These are phyloP conservation scores for Ajuga reptans DNA, from an alignment of 305 asterid genomes.

Conservation along the genomic window DNA sequence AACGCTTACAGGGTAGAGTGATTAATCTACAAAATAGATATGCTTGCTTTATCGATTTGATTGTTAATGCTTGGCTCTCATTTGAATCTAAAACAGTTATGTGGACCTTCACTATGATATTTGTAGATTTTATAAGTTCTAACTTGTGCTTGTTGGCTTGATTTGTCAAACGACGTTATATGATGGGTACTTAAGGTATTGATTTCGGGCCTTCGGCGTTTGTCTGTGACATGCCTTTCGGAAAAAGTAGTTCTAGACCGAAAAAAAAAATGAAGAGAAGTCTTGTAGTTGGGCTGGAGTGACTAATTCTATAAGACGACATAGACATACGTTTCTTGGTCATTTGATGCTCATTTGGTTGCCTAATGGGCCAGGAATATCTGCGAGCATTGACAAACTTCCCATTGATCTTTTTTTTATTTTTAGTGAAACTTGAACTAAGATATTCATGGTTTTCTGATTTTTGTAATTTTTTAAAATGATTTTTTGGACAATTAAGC, in stretches of 20 bases:
- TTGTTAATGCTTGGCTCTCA: background rate
- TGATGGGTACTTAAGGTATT: background rate
- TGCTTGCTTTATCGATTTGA: background rate
- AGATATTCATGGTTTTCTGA: background rate
- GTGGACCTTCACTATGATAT: background rate
- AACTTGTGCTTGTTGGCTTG: slow-evolving; percentile 5
- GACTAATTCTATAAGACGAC: background rate
- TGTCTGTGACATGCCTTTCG: background rate
- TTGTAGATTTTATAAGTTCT: background rate
- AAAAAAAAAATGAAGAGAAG: too few species aligned
- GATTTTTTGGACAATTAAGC: background rate
- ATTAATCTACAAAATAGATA: background rate
- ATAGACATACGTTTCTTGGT: background rate
- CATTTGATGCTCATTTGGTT: background rate
- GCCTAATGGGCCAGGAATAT: background rate
- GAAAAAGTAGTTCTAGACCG: background rate
- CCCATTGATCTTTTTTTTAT: background rate
- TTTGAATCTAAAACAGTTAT: background rate
- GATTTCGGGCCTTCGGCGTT: background rate
- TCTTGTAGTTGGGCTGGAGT: background rate
- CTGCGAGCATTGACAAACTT: background rate
- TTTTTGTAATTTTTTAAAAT: background rate
- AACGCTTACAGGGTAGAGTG: slow-evolving; percentile 72
- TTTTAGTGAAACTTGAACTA: background rate
- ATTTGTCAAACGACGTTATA: background rate